Percentiles rank a stretch among this genome's conserved stretches.
phyloP scores from a whole-genome alignment of 2,329 filamentous ascomycete genomes.

The Alternaria burnsii region DNA sequence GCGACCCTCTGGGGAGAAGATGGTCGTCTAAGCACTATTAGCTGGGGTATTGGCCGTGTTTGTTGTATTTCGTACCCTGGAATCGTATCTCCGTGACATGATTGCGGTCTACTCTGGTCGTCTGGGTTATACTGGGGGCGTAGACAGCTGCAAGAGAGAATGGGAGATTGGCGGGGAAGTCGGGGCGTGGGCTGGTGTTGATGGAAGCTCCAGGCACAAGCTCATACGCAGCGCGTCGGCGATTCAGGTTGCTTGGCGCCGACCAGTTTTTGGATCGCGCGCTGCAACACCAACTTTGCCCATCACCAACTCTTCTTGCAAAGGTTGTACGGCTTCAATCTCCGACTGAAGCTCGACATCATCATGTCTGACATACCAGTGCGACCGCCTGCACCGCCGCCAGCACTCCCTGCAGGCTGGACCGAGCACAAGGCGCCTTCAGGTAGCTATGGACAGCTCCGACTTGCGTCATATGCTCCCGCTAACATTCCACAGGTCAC shows the following conservation, averaged over 20 bases:
- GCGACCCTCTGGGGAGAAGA: slow-evolving; percentile 98
- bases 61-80: slow-evolving; percentile 71
- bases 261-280: slow-evolving; percentile 38
- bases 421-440: slow-evolving; percentile 91
- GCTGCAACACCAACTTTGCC: slow-evolving; percentile 25
- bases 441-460: slow-evolving; percentile 53
- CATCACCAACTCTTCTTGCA: background rate
- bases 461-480: slow-evolving; percentile 25
- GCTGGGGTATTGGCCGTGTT: slow-evolving; percentile 20
- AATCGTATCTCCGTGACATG: slow-evolving; percentile 98
- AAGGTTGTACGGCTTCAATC: background rate
- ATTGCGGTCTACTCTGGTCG: slow-evolving; percentile 36
- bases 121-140: slow-evolving; percentile 8
- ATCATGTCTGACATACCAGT: slow-evolving; percentile 42
- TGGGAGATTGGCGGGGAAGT: slow-evolving; percentile 31
- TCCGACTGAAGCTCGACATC: background rate
- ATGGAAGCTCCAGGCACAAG: slow-evolving; percentile 51
- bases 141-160: slow-evolving; percentile 22
- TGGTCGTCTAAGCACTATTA: slow-evolving; percentile 77
- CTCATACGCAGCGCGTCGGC: slow-evolving; percentile 45
- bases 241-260: slow-evolving; percentile 37
- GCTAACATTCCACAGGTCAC: slow-evolving; percentile 65
- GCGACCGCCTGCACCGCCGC: slow-evolving; percentile 46
- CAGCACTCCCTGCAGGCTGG: slow-evolving; percentile 81
- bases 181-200: slow-evolving; percentile 39